Conservation (phyloP, 345 rosid genomes). For the Eucalyptus victrix region DNA sequence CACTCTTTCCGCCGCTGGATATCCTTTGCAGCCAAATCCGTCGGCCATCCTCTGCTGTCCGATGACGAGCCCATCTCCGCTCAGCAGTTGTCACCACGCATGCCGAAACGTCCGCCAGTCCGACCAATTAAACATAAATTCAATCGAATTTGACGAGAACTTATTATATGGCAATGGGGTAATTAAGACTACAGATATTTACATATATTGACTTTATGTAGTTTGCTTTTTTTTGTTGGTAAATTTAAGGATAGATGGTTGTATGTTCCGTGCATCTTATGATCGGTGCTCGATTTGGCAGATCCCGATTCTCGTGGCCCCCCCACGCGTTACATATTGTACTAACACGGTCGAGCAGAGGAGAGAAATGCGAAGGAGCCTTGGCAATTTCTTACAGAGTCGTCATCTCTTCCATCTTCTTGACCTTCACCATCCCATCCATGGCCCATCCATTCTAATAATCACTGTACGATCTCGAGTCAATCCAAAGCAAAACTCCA, state of each 20-base stretch:
- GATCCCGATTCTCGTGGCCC: not conserved
- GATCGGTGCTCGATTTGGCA: not conserved
- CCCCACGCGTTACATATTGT: not conserved
- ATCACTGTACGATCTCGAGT: not conserved
- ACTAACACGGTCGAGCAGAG: not conserved
- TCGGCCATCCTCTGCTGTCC: not conserved
- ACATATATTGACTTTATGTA: not conserved
- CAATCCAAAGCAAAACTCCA: not conserved
- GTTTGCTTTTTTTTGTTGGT: not conserved
- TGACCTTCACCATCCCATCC: not conserved
- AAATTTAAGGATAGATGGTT: not conserved
- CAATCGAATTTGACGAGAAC: not conserved
- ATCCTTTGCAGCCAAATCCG: not conserved
- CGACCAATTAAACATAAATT: not conserved
- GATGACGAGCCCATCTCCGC: not conserved
- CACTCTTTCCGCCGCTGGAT: not conserved
- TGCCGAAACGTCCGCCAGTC: not conserved
- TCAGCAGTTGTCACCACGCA: not conserved
- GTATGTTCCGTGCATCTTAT: not conserved
- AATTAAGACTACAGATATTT: not conserved
- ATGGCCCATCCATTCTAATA: not conserved
- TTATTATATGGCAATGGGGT: not conserved
- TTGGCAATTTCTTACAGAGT: not conserved
- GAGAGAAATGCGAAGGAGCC: not conserved
- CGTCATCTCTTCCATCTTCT: not conserved